These are phyloP conservation scores for Mitragyna speciosa DNA, from an alignment of 257 asterid genomes.

Conservation along the genomic window DNA sequence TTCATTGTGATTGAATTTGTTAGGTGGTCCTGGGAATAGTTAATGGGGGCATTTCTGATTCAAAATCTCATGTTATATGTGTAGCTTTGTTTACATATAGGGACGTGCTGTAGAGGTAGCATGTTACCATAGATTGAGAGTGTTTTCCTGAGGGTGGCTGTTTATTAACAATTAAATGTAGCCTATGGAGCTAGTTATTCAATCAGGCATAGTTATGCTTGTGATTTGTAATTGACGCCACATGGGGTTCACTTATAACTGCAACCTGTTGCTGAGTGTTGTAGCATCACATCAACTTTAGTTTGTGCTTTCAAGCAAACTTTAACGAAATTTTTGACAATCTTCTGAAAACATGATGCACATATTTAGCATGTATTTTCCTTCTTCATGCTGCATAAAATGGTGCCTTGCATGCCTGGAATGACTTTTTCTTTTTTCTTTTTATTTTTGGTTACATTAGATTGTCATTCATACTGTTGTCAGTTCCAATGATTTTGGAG, in stretches of 20 bases:
- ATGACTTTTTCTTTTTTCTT: neutral
- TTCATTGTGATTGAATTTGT: neutral
- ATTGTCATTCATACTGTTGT: conserved; percentile 35
- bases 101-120: neutral
- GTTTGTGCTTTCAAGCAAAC: neutral
- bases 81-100: no score
- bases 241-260: no score
- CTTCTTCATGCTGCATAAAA: conserved; percentile 6
- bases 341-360: neutral
- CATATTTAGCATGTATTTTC: neutral
- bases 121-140: neutral
- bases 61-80: no score
- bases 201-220: no score
- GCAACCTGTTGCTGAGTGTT: neutral
- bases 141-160: neutral
- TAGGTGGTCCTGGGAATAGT: neutral
- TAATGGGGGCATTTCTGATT: neutral
- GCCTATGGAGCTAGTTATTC: no score
- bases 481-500: conserved; percentile 34
- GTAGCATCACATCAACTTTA: no score
- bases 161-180: no score
- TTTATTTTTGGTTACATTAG: conserved; percentile 35
- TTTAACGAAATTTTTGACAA: neutral
- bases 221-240: no score
- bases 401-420: conserved; percentile 9